Evolutionary conservation across 768 basidiomycete genomes (phyloP).

Genomic region (Boletus rex-veris): DNA sequence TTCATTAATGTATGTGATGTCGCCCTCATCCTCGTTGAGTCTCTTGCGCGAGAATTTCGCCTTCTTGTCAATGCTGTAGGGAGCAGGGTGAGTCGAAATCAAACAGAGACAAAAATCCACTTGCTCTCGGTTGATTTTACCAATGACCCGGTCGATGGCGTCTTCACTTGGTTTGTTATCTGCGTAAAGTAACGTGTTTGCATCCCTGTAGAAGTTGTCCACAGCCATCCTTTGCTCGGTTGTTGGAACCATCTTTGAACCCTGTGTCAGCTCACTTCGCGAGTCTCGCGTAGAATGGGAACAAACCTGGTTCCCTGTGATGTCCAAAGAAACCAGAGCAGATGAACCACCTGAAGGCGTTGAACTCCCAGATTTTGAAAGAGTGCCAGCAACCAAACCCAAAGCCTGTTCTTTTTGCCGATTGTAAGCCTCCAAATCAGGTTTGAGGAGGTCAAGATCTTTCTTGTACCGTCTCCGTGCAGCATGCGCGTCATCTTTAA

Average conservation of each 20-base stretch:
- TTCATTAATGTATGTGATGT: conserved; percentile 99
- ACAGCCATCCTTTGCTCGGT: conserved; percentile 63
- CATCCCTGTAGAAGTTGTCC: conserved; percentile 89
- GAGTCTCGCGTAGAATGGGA: conserved; percentile 9
- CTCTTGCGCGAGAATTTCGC: conserved; percentile 86
- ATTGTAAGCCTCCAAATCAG: conserved; percentile 84
- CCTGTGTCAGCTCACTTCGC: conserved; percentile 6
- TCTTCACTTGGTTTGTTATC: conserved; percentile 96
- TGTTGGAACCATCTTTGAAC: conserved; percentile 46
- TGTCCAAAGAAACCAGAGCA: conserved; percentile 49
- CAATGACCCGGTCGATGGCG: conserved; percentile 86
- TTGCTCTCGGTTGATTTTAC: conserved; percentile 91
- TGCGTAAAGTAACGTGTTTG: conserved; percentile 88
- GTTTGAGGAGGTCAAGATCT: conserved; percentile 83
- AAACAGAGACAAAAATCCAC: conserved; percentile 31
- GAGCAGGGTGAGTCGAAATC: not conserved
- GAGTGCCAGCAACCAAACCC: conserved; percentile 67
- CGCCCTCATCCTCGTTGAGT: conserved; percentile 88
- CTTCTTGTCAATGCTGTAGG: conserved; percentile 78
- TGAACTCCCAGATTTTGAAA: conserved; percentile 41
- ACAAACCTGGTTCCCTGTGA: conserved; percentile 41
- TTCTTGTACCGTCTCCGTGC: conserved; percentile 90
- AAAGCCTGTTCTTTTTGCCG: conserved; percentile 84
- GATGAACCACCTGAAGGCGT: conserved; percentile 32
- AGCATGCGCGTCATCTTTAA: conserved; percentile 82